Evolutionary conservation across 352 stramenopile species (phyloP).

Genomic region (Phytophthora syringae): DNA sequence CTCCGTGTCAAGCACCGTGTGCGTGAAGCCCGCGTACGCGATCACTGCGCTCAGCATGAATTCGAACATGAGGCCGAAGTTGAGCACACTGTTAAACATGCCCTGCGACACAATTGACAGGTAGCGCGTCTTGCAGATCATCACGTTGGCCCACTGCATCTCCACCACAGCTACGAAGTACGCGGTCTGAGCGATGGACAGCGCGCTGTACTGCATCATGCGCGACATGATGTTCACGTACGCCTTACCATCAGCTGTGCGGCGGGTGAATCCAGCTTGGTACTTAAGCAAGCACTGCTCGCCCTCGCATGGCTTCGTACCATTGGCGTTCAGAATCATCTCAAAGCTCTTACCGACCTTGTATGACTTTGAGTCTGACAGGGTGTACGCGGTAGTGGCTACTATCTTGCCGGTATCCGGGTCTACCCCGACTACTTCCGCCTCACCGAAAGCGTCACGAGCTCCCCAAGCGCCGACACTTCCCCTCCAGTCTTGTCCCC

Average conservation of each 20-base stretch:
- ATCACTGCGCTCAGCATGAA: conserved; percentile 88
- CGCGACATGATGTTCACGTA: conserved; percentile 88
- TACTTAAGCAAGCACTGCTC: conserved; percentile 65
- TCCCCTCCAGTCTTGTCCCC: conserved; percentile 21
- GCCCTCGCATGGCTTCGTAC: conserved; percentile 39
- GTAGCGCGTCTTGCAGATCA: conserved; percentile 95
- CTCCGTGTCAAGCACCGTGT: conserved; percentile 86
- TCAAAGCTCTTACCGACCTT: conserved; percentile 58
- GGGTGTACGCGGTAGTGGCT: conserved; percentile 25
- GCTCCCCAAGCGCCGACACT: conserved; percentile 44
- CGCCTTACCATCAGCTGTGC: conserved; percentile 26
- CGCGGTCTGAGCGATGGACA: conserved; percentile 86
- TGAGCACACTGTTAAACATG: conserved; percentile 93
- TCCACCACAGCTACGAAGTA: conserved; percentile 90
- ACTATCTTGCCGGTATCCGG: conserved; percentile 35
- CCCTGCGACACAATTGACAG: conserved; percentile 91
- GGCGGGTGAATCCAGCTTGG: conserved; percentile 55
- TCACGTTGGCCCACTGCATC: conserved; percentile 91
- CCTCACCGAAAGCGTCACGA: conserved; percentile 44
- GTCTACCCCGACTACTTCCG: conserved; percentile 47
- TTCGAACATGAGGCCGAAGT: conserved; percentile 94
- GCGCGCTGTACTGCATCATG: conserved; percentile 86
- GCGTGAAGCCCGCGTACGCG: conserved; percentile 82
- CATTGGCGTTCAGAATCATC: conserved; percentile 45
- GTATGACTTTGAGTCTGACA: conserved; percentile 49